Base-by-base conservation (phyloP, 1,139 yeast species). In the Kodamaea sp. region DNA sequence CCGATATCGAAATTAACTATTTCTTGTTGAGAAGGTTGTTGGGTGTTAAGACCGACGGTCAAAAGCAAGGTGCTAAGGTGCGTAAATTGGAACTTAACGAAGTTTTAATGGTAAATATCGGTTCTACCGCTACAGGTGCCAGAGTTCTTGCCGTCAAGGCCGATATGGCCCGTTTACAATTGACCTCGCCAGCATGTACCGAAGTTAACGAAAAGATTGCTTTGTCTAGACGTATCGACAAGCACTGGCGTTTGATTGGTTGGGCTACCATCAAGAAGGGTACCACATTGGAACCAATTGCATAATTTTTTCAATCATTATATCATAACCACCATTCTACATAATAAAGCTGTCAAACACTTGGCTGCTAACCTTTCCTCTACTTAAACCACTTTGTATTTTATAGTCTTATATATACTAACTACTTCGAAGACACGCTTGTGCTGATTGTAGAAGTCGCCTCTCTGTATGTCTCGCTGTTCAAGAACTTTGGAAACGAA, bases 201-300 rank as follows among this genome's bases (percentile, higher is more conserved):
- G 97, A 90, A 72, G 78, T 92, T 43, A 87, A 94, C 54, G 98
- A 94, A 73, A 90, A 94, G 84, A 90, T 94, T 67, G 99, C 99
- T 37, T 75, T 94, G 60, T 89, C 97, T 33, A 86, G 99, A 78
- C 90, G 98, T 80, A 94, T 94, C 56, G 99, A 92, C 63, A 92
- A 90, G 79, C 99, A 94, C 69, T 94, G 97, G 96, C 94, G 99
- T 78, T 79, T 94, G 66, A 94, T 94, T 71, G 99, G 99, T 57
- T 94, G 99, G 99, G 99, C 98, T 53, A 88, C 97, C 41, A 92
- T 94, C 63, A 87, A 88, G 71, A 89, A 88, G 70, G 98, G 98
- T 69, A 82, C 89, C 46, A 82, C 88, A 42, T 76, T 85, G 62
- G 92, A 84, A 60, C 92, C 94, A 40, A 59, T 68, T 56, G 68